These are phyloP conservation scores for Hemisphaericaspora subhashii DNA, from an alignment of 1,139 yeast genomes.

Conservation along the genomic window DNA sequence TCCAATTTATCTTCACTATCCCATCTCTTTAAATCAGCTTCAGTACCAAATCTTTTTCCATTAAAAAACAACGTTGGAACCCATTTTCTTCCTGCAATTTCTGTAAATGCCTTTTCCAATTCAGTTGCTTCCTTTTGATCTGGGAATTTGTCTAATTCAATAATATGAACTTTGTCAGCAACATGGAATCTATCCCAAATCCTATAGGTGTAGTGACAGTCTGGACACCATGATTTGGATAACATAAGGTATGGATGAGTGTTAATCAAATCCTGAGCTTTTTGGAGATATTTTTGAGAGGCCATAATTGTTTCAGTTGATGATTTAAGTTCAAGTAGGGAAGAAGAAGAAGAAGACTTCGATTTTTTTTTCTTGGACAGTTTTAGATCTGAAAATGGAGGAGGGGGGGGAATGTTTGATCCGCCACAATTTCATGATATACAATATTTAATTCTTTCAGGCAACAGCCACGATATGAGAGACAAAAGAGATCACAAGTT, in stretches of 20 bases:
- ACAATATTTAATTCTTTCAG: too few species aligned
- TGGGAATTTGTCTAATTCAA: conserved; percentile 60
- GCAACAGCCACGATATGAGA: too few species aligned
- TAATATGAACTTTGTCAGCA: conserved; percentile 45
- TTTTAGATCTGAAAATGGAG: too few species aligned
- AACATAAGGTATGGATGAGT: conserved; percentile 54
- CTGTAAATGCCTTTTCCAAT: conserved; percentile 60
- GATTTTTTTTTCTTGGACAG: too few species aligned
- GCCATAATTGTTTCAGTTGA: conserved; percentile 2
- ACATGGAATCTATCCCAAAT: conserved; percentile 56
- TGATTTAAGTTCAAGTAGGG: not conserved
- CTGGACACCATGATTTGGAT: conserved; percentile 78
- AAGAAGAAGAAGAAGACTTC: not conserved
- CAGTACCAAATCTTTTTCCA: conserved; percentile 64
- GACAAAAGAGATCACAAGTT: too few species aligned
- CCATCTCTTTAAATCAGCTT: conserved; percentile 47
- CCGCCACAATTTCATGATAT: too few species aligned
- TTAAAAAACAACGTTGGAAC: conserved; percentile 70
- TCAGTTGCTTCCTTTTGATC: conserved; percentile 52
- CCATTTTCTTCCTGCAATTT: conserved; percentile 64
- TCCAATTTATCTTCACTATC: conserved; percentile 45
- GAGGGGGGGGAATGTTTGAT: too few species aligned
- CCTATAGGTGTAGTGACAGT: conserved; percentile 61
- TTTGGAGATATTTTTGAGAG: conserved; percentile 3
- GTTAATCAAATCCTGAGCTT: conserved; percentile 46